Percentiles rank a stretch among this genome's conserved stretches.
Evolutionary conservation across 1,139 yeast genomes (phyloP).

Genomic region (Entelexis sorbosivorans): DNA sequence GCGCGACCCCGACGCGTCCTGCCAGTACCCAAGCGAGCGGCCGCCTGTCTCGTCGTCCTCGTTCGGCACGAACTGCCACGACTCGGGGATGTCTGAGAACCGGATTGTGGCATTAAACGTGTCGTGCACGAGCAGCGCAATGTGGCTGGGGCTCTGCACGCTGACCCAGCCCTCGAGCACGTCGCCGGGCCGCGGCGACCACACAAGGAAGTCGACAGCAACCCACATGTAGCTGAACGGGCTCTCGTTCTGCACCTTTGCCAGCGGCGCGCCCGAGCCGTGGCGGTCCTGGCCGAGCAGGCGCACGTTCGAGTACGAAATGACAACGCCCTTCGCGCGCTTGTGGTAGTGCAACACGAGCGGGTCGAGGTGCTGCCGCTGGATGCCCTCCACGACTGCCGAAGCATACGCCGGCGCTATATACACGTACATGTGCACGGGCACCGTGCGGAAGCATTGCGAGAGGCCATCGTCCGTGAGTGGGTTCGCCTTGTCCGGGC

Average conservation of each 20-base stretch:
- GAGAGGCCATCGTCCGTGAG: slow-evolving; percentile 31
- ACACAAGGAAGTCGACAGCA: slow-evolving; percentile 67
- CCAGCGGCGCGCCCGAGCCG: slow-evolving; percentile 36
- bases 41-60: slow-evolving; percentile 37
- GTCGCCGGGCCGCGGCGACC: slow-evolving; percentile 86
- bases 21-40: slow-evolving; percentile 75
- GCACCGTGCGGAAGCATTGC: slow-evolving; percentile 55
- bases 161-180: slow-evolving; percentile 73
- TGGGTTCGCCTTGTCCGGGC: slow-evolving; percentile 27
- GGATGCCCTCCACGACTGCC: slow-evolving; percentile 65
- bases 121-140: slow-evolving; percentile 82
- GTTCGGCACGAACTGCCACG: slow-evolving; percentile 73
- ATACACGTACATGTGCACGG: slow-evolving; percentile 63
- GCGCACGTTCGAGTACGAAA: slow-evolving; percentile 60
- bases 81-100: slow-evolving; percentile 66
- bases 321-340: slow-evolving; percentile 67
- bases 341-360: slow-evolving; percentile 72
- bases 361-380: slow-evolving; percentile 80
- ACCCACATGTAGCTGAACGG: slow-evolving; percentile 89
- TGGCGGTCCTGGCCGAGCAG: slow-evolving; percentile 32
- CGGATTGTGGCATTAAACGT: slow-evolving; percentile 91
- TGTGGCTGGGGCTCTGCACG: slow-evolving; percentile 90
- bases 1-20: slow-evolving; percentile 56
- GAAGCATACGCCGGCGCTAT: slow-evolving; percentile 69
- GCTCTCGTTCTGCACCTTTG: slow-evolving; percentile 64